Evolutionary conservation across 1,284 basidiomycete species (phyloP), one percentile per base, ranked within the genome.

Genomic region (Singerocomus inundabilis): DNA sequence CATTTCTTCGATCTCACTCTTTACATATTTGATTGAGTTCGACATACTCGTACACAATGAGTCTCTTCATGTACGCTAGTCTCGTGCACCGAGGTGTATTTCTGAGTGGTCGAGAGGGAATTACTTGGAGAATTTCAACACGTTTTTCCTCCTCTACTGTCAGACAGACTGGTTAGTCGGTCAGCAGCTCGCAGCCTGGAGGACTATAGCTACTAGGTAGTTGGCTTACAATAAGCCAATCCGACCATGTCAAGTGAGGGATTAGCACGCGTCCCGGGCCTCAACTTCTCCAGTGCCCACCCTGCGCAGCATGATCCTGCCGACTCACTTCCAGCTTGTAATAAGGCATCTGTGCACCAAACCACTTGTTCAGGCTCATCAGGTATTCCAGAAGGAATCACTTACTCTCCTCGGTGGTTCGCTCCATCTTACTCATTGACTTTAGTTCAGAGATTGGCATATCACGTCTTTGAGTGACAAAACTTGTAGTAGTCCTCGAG

Each of bases 41-140:
- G 44, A 58, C 50, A 45, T 66, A 41, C 51, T 52, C 62, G 51
- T 62, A 61, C 48, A 44, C 45, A n/a, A 51, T 35, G 52, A 64
- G 51, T 49, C 43, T 39, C 34, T 21, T 21, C 21, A 21, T 21
- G 51, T 47, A 35, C 51, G 49, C 52, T 53, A 55, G 55, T 52
- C 32, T 55, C 53, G 46, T 48, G 52, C 49, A 42, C 29, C 18
- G 24, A 13, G 40, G 36, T 70, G 51, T 69, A 70, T 53, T 48
- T 55, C 49, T 50, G 35, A 54, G 48, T 21, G 37, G 15, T 38
- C 49, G 32, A 25, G 41, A 48, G 46, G 25, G 48, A 43, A 49
- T 51, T 46, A 48, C 49, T 50, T 46, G 47, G 31, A 47, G 45
- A 63, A 49, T 43, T 45, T 45, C 28, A 39, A 44, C 18, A n/a